These are phyloP conservation scores for Calamus simplicifolius DNA, from an alignment of 176 grass and related monocot species.

Conservation along the genomic window DNA sequence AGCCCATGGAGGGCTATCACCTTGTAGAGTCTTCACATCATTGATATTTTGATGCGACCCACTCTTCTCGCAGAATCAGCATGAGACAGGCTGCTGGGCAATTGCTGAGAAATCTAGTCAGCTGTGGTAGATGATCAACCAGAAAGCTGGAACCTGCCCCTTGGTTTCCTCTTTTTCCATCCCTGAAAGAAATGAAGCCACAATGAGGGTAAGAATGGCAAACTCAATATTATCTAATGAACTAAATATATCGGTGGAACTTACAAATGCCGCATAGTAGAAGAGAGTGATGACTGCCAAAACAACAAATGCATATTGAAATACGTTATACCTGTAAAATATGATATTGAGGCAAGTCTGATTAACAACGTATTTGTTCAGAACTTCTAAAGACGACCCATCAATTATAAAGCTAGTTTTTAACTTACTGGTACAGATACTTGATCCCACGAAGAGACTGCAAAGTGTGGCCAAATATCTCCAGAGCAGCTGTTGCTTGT, in stretches of 20 bases:
- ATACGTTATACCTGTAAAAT: slow-evolving; percentile 79
- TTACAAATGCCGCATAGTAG: slow-evolving; percentile 82
- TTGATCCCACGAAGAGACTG: slow-evolving; percentile 95
- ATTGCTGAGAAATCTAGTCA: neutral
- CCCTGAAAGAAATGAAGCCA: slow-evolving; percentile 35
- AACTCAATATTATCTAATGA: neutral
- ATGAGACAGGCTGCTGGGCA: slow-evolving; percentile 19
- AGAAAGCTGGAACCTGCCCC: slow-evolving; percentile 72
- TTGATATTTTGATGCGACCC: slow-evolving; percentile 24
- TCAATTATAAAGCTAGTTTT: neutral
- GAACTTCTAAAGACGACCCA: no score
- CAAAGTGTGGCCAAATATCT: slow-evolving; percentile 94
- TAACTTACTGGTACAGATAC: slow-evolving; percentile 92
- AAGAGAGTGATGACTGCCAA: slow-evolving; percentile 89
- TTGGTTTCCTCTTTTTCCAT: slow-evolving; percentile 87
- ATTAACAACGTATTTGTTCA: no score
- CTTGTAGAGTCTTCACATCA: slow-evolving; percentile 9
- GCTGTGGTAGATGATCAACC: slow-evolving; percentile 24
- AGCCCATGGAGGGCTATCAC: slow-evolving; percentile 2
- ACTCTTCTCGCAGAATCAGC: slow-evolving; percentile 6
- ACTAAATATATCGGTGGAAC: neutral
- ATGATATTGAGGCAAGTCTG: neutral
- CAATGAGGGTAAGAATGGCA: slow-evolving; percentile 7
- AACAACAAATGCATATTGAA: slow-evolving; percentile 93
- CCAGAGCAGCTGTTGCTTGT: slow-evolving; percentile 98